Evolutionary conservation across 768 basidiomycete genomes (phyloP), one percentile per base, ranked within the genome.

Genomic region (Hemileccinum rubropunctum): DNA sequence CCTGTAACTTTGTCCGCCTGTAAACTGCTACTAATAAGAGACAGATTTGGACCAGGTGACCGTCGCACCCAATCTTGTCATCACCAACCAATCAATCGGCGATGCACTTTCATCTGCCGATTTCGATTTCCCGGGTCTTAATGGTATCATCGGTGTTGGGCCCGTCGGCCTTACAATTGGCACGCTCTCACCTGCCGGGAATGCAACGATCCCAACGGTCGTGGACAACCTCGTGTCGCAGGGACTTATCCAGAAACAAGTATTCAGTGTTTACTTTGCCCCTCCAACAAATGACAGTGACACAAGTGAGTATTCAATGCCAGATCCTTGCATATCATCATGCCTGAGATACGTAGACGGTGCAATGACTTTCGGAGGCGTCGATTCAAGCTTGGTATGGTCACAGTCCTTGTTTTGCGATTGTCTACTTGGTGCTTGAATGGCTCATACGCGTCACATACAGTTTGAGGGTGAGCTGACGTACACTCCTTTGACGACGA

Each of bases 91-190:
- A 40, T n/a, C n/a, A n/a, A n/a, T n/a, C n/a, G n/a, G n/a, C n/a
- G n/a, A n/a, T n/a, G n/a, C n/a, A n/a, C n/a, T 53, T 6, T 33
- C 37, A 7, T 60, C 15, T 11, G 44, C 36, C 6, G 36, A 12
- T 5, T n/a, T 35, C 4, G 12, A 40, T 27, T 63, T 67, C 28
- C 17, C 32, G 18, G 61, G 54, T 33, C 47, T 67, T 10, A 61
- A 65, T 33, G 65, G 65, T 11, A 65, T 66, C 23, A 7, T 67
- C 7, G 65, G 63, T 18, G 28, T 67, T 23, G 66, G 65, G 15
- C 65, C 65, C 33, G 21, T 48, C 15, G 52, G 52, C 26, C 58
- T 61, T 13, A 66, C 59, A 3, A 11, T 5, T 15, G 50, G 52
- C n/a, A 50, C 39, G 2, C 52, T 54, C 4, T 26, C 37, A 2